Conservation (phyloP, 345 rosid genomes). For the Citrus glauca region DNA sequence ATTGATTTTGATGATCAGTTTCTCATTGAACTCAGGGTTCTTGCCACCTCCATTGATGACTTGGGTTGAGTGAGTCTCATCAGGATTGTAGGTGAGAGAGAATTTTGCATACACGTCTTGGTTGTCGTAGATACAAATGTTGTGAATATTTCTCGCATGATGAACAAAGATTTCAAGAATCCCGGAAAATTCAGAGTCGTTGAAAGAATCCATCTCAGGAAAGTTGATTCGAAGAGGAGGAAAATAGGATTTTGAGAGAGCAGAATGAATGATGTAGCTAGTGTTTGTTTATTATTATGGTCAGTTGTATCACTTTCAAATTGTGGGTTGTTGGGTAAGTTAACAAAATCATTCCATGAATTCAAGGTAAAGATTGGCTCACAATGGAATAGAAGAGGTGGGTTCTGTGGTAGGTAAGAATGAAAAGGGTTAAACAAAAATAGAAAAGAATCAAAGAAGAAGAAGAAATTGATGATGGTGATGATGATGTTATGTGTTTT, state of each 20-base stretch:
- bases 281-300: not conserved
- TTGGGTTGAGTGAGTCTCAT: constrained; percentile 72
- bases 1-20: constrained; percentile 44
- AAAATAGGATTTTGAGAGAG: constrained; percentile 5
- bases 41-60: constrained; percentile 81
- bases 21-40: constrained; percentile 83
- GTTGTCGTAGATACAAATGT: constrained; percentile 92
- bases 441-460: not conserved
- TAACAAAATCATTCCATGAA: constrained; percentile 35
- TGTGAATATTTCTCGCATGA: constrained; percentile 92
- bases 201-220: constrained; percentile 50
- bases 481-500: constrained; percentile 18
- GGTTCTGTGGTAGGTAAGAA: constrained; percentile 38
- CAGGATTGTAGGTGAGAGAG: constrained; percentile 88
- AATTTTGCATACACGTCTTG: constrained; percentile 97
- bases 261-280: constrained; percentile 9
- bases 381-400: constrained; percentile 28
- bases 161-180: constrained; percentile 78
- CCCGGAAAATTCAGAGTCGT: constrained; percentile 45
- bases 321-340: constrained; percentile 13
- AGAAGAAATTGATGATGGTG: constrained; percentile 5
- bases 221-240: not conserved
- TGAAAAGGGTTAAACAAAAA: not conserved
- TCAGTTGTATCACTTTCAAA: not conserved
- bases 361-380: constrained; percentile 37